These are phyloP conservation scores for Hemileccinum rubropunctum DNA, from an alignment of 768 basidiomycete genomes.

Conservation along the genomic window DNA sequence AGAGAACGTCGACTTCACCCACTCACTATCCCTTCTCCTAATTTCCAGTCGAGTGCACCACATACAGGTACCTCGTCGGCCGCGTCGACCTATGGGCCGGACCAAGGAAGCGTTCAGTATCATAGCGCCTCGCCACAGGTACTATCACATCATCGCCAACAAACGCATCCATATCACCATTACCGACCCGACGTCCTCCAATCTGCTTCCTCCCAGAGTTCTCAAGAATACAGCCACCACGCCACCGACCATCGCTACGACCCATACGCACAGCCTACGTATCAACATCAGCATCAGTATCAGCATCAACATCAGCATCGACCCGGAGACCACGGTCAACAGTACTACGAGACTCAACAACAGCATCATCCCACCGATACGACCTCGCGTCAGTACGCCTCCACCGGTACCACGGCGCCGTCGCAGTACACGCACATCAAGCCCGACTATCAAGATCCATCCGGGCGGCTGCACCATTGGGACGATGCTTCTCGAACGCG, in stretches of 20 bases:
- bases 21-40: constrained; percentile 22
- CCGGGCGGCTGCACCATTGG: constrained; percentile 15
- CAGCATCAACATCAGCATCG: constrained; percentile 5
- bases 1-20: constrained; percentile 24
- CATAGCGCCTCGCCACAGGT: constrained; percentile 5
- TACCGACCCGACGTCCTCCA: constrained; percentile 13
- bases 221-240: constrained; percentile 11
- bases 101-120: constrained; percentile 3
- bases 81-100: constrained; percentile 5
- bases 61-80: constrained; percentile 4
- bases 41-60: constrained; percentile 4
- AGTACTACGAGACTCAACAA: constrained; percentile 27
- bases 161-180: constrained; percentile 9
- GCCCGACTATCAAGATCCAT: constrained; percentile 9
- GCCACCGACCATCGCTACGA: constrained; percentile 14
- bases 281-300: constrained; percentile 8
- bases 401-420: neutral
- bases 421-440: constrained; percentile 4
- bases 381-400: constrained; percentile 1
- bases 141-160: neutral
- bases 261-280: constrained; percentile 10
- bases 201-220: constrained; percentile 20
- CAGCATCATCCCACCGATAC: constrained; percentile 9
- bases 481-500: constrained; percentile 3
- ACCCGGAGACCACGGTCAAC: constrained; percentile 13